A percentile compares a stretch with the other conserved stretches of the same genome.
Conservation (phyloP, 108 stramenopile species). For the Aurantiochytrium sp. region DNA sequence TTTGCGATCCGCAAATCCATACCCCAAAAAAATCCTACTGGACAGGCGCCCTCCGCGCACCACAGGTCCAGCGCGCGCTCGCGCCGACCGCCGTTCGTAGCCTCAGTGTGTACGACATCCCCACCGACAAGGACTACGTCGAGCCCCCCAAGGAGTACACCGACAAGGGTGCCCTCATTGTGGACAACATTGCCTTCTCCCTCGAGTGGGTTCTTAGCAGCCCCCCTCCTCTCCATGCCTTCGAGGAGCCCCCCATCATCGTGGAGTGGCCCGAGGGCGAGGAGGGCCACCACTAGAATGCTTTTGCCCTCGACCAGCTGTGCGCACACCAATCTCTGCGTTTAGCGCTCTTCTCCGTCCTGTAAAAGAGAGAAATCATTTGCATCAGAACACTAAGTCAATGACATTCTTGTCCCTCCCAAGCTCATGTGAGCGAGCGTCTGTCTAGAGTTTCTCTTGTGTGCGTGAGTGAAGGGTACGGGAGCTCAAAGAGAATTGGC, state of each 20-base stretch:
- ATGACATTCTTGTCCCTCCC: not conserved
- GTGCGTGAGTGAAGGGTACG: too few species aligned
- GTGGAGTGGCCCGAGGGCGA: conserved; percentile 56
- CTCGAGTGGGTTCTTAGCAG: conserved; percentile 87
- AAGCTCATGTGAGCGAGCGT: too few species aligned
- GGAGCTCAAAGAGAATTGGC: too few species aligned
- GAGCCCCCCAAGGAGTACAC: conserved; percentile 19
- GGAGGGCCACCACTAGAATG: not conserved
- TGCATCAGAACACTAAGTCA: not conserved
- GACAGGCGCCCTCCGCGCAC: not conserved
- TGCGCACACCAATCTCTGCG: too few species aligned
- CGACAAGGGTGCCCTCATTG: conserved; percentile 51
- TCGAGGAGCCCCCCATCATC: conserved; percentile 90
- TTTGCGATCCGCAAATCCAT: not conserved
- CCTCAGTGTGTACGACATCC: not conserved
- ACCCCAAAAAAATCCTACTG: not conserved
- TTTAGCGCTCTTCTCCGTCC: not conserved
- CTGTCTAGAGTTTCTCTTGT: too few species aligned
- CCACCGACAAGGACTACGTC: conserved; percentile 14
- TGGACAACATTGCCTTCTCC: conserved; percentile 78
- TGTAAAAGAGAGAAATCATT: not conserved
- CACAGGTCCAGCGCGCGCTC: not conserved
- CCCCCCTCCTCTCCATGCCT: conserved; percentile 94
- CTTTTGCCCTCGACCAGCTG: too few species aligned
- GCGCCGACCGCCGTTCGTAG: not conserved